Evolutionary conservation across 1,139 yeast genomes (phyloP), one percentile per base, ranked within the genome.

Genomic region (Pneumocystis jirovecii): DNA sequence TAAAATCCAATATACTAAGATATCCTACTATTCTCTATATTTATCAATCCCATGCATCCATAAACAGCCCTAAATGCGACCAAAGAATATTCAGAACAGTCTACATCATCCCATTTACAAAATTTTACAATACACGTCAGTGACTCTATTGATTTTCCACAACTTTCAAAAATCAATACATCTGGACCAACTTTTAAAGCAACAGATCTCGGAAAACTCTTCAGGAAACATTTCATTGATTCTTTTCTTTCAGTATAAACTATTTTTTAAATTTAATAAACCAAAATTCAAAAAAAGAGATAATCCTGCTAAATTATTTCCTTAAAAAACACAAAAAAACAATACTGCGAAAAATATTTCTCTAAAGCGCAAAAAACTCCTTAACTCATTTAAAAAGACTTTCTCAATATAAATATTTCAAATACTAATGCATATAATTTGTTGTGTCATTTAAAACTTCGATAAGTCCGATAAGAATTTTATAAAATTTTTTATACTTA

Each of bases 21-120:
- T 10, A 42, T 60, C 45, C 6, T 60, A 60, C 61, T 25, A 21
- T 64, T 61, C 10, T 70, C 70, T 29, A 71, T 66, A 68, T 83
- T 83, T 59, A 91, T 86, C 63, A 95, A 77, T 0, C 99, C 99
- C 31, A 93, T 76, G 71, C 95, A 89, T 0, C 99, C 98, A 70
- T 78, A 80, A 25, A 88, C 81, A 35, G 86, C 86, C 29, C 83
- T 79, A 39, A 79, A 78, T 21, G 86, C 76, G 44, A 90, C 76
- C 21, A 74, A 72, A 63, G 74, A 69, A 68, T 70, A 76, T 17
- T 70, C 68, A 34, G 70, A 63, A 60, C 73, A 69, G 65, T 76
- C 75, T 56, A 76, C 67, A 60, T 72, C 70, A 35, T 68, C 69
- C 8, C 71, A 71, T 66, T 70, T 72, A 68, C 72, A 74, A 73